phyloP scores from a whole-genome alignment of 306 rosid genomes.

The Ormosia semicastrata region DNA sequence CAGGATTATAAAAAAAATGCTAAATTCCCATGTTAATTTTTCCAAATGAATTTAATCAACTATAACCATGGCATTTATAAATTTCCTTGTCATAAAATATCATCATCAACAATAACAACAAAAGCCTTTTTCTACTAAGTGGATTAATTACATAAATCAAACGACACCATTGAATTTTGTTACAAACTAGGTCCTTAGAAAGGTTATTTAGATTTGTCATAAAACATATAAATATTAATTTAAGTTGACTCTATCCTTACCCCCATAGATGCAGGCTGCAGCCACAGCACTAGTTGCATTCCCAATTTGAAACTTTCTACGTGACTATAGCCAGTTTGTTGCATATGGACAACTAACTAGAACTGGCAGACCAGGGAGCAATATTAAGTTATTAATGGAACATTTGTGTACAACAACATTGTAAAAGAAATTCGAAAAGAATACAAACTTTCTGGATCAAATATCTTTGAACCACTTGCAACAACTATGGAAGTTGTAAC shows the following conservation, averaged over 20 bases:
- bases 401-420: conserved; percentile 1
- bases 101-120: too few relatives aligned
- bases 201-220: background rate
- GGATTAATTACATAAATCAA: too few relatives aligned
- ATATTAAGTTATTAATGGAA: background rate
- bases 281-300: background rate
- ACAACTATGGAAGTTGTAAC: background rate
- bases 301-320: background rate
- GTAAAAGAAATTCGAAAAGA: background rate
- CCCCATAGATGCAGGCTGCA: background rate
- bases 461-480: conserved; percentile 13
- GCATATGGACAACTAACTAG: background rate
- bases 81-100: too few relatives aligned
- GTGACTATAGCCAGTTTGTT: background rate
- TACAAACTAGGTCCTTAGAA: too few relatives aligned
- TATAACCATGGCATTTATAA: too few relatives aligned
- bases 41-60: too few relatives aligned
- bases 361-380: background rate
- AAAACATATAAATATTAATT: background rate
- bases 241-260: background rate
- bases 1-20: too few relatives aligned
- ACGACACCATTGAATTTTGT: too few relatives aligned
- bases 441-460: background rate
- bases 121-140: too few relatives aligned
- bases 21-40: too few relatives aligned